Evolutionary conservation across 2,329 filamentous ascomycete species (phyloP).

Genomic region (Fusarium proliferatum): DNA sequence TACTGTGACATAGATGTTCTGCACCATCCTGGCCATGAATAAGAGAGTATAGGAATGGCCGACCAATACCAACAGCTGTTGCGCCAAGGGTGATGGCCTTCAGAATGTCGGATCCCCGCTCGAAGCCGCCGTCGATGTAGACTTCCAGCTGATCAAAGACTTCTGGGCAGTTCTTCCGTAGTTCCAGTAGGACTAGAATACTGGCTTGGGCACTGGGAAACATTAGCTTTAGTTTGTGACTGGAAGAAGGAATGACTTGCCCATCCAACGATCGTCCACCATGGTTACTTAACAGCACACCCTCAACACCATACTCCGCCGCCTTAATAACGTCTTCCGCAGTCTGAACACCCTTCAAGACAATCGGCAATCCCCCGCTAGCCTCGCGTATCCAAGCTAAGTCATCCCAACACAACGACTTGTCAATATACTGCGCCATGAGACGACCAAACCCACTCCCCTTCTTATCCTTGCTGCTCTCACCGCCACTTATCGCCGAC

Average conservation of each 20-base stretch:
- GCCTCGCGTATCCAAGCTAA: conserved; percentile 62
- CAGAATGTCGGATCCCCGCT: conserved; percentile 64
- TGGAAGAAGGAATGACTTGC: conserved; percentile 1
- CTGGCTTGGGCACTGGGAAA: conserved; percentile 52
- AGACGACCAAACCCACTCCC: conserved; percentile 64
- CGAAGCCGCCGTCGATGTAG: conserved; percentile 65
- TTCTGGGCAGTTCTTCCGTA: conserved; percentile 60
- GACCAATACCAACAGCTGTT: conserved; percentile 63
- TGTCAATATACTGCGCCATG: conserved; percentile 64
- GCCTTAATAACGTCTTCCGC: conserved; percentile 65
- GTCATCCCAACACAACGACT: conserved; percentile 62
- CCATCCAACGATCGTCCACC: conserved; percentile 68
- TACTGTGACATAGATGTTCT: conserved; percentile 65
- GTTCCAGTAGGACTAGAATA: conserved; percentile 62
- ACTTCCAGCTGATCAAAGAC: conserved; percentile 62
- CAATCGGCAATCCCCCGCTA: conserved; percentile 58
- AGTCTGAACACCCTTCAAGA: conserved; percentile 67
- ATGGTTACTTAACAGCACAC: conserved; percentile 68
- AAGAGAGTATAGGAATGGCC: conserved; percentile 63
- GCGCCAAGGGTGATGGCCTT: conserved; percentile 65
- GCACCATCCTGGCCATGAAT: conserved; percentile 66
- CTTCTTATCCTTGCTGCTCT: conserved; percentile 61
- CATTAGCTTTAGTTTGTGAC: background rate
- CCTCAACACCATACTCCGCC: conserved; percentile 60
- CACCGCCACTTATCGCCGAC: conserved; percentile 54